Percentiles rank a stretch among this genome's conserved stretches.
Conservation (phyloP, 441 rosid species). For the Pelargonium citronellum region DNA sequence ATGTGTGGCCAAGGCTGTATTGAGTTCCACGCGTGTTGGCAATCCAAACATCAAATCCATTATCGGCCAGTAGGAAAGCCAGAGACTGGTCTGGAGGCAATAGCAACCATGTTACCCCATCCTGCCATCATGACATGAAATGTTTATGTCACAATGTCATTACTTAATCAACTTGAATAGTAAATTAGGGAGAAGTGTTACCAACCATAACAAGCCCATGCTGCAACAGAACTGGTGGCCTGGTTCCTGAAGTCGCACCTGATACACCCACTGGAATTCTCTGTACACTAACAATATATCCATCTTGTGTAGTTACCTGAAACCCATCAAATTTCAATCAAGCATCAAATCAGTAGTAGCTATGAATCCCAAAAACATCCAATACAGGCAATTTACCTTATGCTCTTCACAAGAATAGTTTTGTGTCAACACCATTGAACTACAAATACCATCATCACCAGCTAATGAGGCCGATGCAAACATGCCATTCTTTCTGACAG, state of each 20-base stretch:
- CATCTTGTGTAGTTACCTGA: conserved; percentile 53
- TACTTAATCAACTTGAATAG: not conserved
- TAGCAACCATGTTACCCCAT: conserved; percentile 38
- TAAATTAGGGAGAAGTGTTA: not conserved
- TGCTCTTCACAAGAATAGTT: conserved; percentile 45
- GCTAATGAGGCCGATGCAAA: conserved; percentile 1
- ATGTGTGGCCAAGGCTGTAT: conserved; percentile 35
- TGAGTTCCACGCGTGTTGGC: conserved; percentile 42
- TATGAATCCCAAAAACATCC: not conserved
- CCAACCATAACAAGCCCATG: conserved; percentile 41
- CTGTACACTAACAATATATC: conserved; percentile 44
- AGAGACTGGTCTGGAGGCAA: conserved; percentile 33
- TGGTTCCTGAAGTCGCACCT: conserved; percentile 19
- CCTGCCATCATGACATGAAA: conserved; percentile 27
- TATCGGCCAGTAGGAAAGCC: conserved; percentile 45
- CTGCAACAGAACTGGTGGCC: conserved; percentile 42
- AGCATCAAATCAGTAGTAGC: not conserved
- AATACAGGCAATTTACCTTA: conserved; percentile 16
- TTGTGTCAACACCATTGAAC: conserved; percentile 32
- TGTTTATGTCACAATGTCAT: not conserved
- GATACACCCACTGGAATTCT: conserved; percentile 29
- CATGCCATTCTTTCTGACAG: conserved; percentile 11
- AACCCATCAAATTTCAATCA: conserved; percentile 9
- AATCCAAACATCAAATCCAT: conserved; percentile 45
- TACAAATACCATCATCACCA: conserved; percentile 34